Evolutionary conservation across 1,284 basidiomycete species (phyloP).

Genomic region (Athelia psychrophila): DNA sequence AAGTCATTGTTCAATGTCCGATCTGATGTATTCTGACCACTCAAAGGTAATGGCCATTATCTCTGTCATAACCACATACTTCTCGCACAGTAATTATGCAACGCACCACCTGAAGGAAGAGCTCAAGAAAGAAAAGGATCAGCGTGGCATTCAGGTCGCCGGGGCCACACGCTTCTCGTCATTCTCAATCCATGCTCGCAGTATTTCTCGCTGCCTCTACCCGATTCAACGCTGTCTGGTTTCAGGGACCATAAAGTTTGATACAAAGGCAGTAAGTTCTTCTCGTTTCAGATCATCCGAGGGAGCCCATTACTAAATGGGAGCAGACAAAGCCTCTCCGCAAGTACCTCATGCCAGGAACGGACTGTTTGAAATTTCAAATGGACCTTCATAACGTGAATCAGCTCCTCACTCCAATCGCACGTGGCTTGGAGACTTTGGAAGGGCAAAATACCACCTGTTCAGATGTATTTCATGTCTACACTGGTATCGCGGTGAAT

Average conservation of each 20-base stretch:
- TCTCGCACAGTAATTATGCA: neutral
- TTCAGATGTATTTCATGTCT: neutral
- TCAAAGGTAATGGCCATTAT: neutral
- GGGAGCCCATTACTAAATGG: neutral
- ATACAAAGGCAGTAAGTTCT: neutral
- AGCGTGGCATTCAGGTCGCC: neutral
- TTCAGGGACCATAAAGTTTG: neutral
- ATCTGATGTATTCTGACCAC: neutral
- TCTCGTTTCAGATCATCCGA: neutral
- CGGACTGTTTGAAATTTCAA: neutral
- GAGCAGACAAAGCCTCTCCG: neutral
- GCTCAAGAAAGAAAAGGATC: neutral
- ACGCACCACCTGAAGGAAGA: neutral
- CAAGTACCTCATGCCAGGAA: neutral
- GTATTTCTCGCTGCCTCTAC: neutral
- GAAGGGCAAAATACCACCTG: neutral
- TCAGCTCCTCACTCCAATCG: neutral
- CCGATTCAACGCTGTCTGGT: neutral
- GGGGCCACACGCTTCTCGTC: neutral
- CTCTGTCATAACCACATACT: neutral
- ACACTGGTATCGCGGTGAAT: neutral
- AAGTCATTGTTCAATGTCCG: neutral
- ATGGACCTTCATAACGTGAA: neutral
- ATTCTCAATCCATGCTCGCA: neutral
- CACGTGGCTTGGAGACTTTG: too few relatives aligned